phyloP scores from a whole-genome alignment of 345 rosid genomes.

The Lumnitzera racemosa region DNA sequence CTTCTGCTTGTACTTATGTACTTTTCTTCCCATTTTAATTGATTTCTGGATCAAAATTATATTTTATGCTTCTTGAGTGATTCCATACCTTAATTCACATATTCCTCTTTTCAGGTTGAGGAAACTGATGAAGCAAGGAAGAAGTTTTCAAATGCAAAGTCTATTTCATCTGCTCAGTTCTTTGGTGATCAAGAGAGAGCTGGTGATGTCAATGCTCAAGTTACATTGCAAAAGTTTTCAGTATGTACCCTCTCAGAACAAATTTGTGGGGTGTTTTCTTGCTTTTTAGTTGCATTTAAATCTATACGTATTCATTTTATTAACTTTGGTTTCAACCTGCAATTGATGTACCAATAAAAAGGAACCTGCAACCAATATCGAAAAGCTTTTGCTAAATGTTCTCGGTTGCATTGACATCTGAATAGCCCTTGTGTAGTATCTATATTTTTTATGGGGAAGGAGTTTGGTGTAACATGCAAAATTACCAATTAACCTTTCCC shows the following conservation, averaged over 20 bases:
- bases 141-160: conserved; percentile 91
- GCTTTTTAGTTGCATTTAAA: no score
- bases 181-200: conserved; percentile 65
- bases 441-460: no score
- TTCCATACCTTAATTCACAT: neutral
- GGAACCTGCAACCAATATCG: no score
- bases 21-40: neutral
- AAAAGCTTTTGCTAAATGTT: no score
- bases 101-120: conserved; percentile 45
- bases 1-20: neutral
- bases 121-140: conserved; percentile 96
- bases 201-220: conserved; percentile 61
- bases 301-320: no score
- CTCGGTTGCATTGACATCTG: no score
- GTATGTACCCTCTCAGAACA: conserved; percentile 33
- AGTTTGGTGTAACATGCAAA: no score
- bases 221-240: conserved; percentile 77
- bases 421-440: no score
- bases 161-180: conserved; percentile 93
- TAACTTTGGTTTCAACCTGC: no score
- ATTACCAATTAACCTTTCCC: no score
- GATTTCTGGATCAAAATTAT: no score
- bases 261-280: neutral
- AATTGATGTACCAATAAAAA: no score
- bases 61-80: conserved; percentile 2